These are phyloP conservation scores for Apiotrichum brassicae DNA, from an alignment of 1,284 basidiomycete genomes.

Conservation along the genomic window DNA sequence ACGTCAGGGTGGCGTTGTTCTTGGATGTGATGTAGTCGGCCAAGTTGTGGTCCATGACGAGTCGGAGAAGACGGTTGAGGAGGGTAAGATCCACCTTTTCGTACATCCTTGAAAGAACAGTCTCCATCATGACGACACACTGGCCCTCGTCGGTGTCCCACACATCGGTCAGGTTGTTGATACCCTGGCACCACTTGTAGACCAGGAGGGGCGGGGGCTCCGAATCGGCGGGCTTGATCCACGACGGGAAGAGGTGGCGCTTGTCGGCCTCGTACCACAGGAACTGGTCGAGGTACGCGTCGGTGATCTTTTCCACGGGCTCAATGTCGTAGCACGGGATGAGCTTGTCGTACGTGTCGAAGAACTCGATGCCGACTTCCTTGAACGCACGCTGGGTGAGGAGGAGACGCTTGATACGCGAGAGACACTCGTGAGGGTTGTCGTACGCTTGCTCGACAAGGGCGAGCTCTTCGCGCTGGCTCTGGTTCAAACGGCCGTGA, in stretches of 20 bases:
- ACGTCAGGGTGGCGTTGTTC: slow-evolving; percentile 90
- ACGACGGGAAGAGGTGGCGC: slow-evolving; percentile 88
- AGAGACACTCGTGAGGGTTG: slow-evolving; percentile 58
- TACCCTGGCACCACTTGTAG: slow-evolving; percentile 68
- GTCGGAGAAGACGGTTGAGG: slow-evolving; percentile 82
- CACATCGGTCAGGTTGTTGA: slow-evolving; percentile 67
- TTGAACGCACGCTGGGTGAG: slow-evolving; percentile 96
- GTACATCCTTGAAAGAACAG: slow-evolving; percentile 88
- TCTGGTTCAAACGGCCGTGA: slow-evolving; percentile 91
- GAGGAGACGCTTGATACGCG: slow-evolving; percentile 90
- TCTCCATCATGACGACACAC: slow-evolving; percentile 96
- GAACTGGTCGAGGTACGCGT: slow-evolving; percentile 91
- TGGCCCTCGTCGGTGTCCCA: slow-evolving; percentile 97
- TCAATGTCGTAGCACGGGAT: slow-evolving; percentile 98
- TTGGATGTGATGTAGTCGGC: slow-evolving; percentile 97
- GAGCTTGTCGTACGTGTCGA: slow-evolving; percentile 91
- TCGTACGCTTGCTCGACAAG: slow-evolving; percentile 91
- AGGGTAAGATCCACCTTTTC: slow-evolving; percentile 96
- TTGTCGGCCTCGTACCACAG: slow-evolving; percentile 73
- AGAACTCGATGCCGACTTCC: slow-evolving; percentile 78
- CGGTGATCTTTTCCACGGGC: slow-evolving; percentile 96
- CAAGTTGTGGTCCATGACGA: slow-evolving; percentile 94
- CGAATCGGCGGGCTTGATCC: slow-evolving; percentile 96
- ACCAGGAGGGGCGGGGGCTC: slow-evolving; percentile 92
- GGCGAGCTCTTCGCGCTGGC: slow-evolving; percentile 90